These are phyloP conservation scores for Neostapfia colusana DNA, from an alignment of 176 grass and related monocot genomes.

Conservation along the genomic window DNA sequence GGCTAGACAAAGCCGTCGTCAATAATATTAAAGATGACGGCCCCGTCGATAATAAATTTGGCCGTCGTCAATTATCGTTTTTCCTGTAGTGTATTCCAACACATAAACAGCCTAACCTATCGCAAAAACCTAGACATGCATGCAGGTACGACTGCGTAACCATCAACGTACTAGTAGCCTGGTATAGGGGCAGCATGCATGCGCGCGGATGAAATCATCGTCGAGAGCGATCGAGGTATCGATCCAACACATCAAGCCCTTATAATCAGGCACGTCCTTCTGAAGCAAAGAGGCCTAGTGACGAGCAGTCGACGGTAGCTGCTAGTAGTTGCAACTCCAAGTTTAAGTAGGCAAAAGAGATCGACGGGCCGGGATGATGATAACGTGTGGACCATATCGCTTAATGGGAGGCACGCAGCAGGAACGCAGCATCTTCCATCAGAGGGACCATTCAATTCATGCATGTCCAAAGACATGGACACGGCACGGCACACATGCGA, in stretches of 20 bases:
- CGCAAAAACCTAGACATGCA: background rate
- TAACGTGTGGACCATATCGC: background rate
- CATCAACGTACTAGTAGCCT: background rate
- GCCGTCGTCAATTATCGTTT: no score
- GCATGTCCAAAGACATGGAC: conserved; percentile 46
- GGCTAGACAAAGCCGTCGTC: no score
- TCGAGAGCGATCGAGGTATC: background rate
- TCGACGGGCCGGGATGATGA: background rate
- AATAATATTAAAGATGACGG: no score
- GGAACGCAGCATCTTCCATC: conserved; percentile 13
- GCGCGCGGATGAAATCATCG: background rate
- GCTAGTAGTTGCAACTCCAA: conserved; percentile 35
- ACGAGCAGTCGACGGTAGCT: background rate
- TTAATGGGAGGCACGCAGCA: conserved; percentile 22
- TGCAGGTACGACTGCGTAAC: background rate
- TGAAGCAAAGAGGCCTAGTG: background rate
- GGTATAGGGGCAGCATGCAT: conserved; percentile 19
- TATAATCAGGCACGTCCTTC: background rate
- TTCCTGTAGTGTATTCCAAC: no score
- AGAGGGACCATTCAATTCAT: conserved; percentile 51
- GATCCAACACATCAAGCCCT: background rate
- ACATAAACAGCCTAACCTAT: background rate
- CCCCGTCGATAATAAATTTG: no score
- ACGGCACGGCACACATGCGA: background rate
- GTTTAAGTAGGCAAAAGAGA: conserved; percentile 38